phyloP scores from a whole-genome alignment of 2,329 filamentous ascomycete species.

The Cladophialophora yegresii region DNA sequence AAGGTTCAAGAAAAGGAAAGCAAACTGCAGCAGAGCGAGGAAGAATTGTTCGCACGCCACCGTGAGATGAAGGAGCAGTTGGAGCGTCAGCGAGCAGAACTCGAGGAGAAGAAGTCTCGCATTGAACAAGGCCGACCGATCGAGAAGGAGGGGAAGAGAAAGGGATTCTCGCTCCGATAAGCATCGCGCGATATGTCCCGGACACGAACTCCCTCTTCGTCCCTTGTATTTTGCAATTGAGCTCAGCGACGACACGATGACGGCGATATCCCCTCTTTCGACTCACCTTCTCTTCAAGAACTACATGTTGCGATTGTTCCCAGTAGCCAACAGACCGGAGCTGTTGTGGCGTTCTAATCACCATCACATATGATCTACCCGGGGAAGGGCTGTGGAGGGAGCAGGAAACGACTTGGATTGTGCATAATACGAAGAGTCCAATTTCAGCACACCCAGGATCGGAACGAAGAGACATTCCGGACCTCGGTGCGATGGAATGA shows the following conservation, averaged over 20 bases:
- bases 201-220: slow-evolving; percentile 28
- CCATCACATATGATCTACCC: slow-evolving; percentile 25
- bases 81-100: slow-evolving; percentile 87
- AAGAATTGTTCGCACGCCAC: slow-evolving; percentile 96
- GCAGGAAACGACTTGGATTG: slow-evolving; percentile 31
- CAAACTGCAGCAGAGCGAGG: slow-evolving; percentile 99
- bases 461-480: slow-evolving; percentile 3
- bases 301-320: slow-evolving; percentile 23
- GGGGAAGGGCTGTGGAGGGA: slow-evolving; percentile 10
- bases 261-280: slow-evolving; percentile 28
- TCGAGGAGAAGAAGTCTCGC: slow-evolving; percentile 97
- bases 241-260: slow-evolving; percentile 40
- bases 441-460: slow-evolving; percentile 16
- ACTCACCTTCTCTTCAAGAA: slow-evolving; percentile 24
- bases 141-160: slow-evolving; percentile 98
- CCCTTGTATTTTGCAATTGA: slow-evolving; percentile 36
- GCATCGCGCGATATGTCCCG: slow-evolving; percentile 26
- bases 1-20: slow-evolving; percentile 99
- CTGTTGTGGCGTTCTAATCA: slow-evolving; percentile 34
- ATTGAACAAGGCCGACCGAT: slow-evolving; percentile 93
- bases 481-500: slow-evolving; percentile 10
- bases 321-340: slow-evolving; percentile 34
- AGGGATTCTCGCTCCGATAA: slow-evolving; percentile 98
- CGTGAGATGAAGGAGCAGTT: slow-evolving; percentile 99
- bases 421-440: slow-evolving; percentile 30